A percentile compares a stretch with the other conserved stretches of the same genome.
Conservation (phyloP, 2,329 filamentous ascomycete genomes). For the Blumeriella jaapii region DNA sequence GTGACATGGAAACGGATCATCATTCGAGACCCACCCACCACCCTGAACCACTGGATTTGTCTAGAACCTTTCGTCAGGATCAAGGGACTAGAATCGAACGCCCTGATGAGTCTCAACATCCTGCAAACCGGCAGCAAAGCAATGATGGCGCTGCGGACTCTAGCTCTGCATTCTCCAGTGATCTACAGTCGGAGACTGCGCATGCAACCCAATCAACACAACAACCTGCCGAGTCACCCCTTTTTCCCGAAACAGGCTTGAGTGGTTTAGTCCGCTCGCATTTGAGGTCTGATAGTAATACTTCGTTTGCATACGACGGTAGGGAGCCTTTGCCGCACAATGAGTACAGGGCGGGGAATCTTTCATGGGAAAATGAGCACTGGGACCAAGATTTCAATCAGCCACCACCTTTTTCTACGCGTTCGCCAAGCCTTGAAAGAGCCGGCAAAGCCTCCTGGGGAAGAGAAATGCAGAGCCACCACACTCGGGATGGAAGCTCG, state of each 20-base stretch:
- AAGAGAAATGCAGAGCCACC: conserved; percentile 24
- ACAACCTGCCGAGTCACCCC: conserved; percentile 56
- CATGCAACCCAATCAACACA: conserved; percentile 3
- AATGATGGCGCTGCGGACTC: conserved; percentile 5
- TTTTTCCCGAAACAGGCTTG: conserved; percentile 57
- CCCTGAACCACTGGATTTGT: conserved; percentile 15
- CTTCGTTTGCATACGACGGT: conserved; percentile 63
- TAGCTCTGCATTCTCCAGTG: conserved; percentile 2
- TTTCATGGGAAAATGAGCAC: conserved; percentile 34
- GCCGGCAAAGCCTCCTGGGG: conserved; percentile 20
- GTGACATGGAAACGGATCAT: conserved; percentile 9
- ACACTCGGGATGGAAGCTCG: conserved; percentile 37
- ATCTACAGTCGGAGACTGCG: conserved; percentile 1
- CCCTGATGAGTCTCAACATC: conserved; percentile 24
- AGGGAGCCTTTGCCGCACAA: conserved; percentile 22
- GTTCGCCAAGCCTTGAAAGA: conserved; percentile 12
- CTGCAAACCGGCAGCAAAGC: conserved; percentile 17
- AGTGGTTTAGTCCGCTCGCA: conserved; percentile 78
- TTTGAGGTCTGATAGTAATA: conserved; percentile 67
- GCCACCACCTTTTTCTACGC: conserved; percentile 9
- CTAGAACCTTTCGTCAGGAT: conserved; percentile 19
- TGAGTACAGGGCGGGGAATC: conserved; percentile 29
- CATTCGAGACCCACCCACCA: conserved; percentile 5
- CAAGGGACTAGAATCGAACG: conserved; percentile 18
- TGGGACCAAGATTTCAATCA: conserved; percentile 20